Evolutionary conservation across 108 stramenopile genomes (phyloP), one percentile per base, ranked within the genome.

Genomic region (Cyclostephanos invisitatus): DNA sequence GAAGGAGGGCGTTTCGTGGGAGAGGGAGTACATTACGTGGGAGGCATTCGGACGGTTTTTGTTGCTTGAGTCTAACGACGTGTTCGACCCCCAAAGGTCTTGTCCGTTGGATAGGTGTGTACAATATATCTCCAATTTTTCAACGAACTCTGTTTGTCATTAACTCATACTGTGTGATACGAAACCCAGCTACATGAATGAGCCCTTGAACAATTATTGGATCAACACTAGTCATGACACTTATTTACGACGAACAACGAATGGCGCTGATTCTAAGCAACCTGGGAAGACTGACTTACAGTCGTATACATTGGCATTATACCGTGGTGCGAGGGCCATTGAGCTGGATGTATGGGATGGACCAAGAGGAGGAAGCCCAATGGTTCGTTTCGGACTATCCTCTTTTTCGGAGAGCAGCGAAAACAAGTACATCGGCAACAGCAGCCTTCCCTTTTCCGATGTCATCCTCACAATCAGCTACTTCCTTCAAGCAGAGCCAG

Each of bases 341-440:
- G 98, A 99, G 73, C 53, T 99, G 24, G 96, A 97, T 77, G 89
- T 96, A 51, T 98, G 92, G 91, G 96, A 98, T 78, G 91, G 91
- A 22, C 24, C 37, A 9, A 15, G 21, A 9, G 70, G 62, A 28
- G 59, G 61, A 1, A 87, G 87, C 1, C 87, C 87, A n/a, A 67
- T 86, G 28, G 63, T 73, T 64, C 54, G 68, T 42, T 65, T 60
- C 21, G 77, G 70, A 14, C 17, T 55, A 1, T 51, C 63, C 1
- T 73, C 72, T 8, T 68, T 77, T 63, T 36, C 65, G 9, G 72
- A 73, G 18, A 60, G 54, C 24, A 56, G 48, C 20, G 49, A 14
- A 27, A 18, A 56, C 36, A 70, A 68, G 32, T 27, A 3, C 51
- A 73, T 56, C 47, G 66, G 37, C 21, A 24, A 15, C 37, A 66